Evolutionary conservation across 768 basidiomycete species (phyloP), one percentile per base, ranked within the genome.

Genomic region (Boletus fagicola): DNA sequence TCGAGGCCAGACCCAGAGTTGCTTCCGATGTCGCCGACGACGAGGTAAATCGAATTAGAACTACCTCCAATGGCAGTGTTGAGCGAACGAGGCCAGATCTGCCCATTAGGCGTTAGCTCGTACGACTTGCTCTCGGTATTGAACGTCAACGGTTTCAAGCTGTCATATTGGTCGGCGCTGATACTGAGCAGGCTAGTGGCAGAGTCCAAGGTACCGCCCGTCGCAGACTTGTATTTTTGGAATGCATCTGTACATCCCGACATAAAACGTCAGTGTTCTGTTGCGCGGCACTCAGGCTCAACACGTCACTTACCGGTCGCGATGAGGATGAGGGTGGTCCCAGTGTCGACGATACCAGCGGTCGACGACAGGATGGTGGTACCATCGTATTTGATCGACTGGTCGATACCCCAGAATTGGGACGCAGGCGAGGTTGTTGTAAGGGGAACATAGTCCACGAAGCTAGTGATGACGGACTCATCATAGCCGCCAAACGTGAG

Each of bases 71-170:
- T 58, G 12, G 16, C 54, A 5, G 49, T 53, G 61, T 74, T 75
- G 31, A 74, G 62, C 16, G 67, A 67, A 40, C 67, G 69, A 4
- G 74, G 75, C 69, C 72, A 74, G 53, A 71, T 72, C 49, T 73
- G 74, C 67, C 63, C 72, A 13, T 73, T 65, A 3, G 65, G 54
- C 3, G 38, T 51, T 0, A 71, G 53, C 4, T 18, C 30, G 40
- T 65, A 64, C 0, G 49, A 11, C 0, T 7, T 4, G 1, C 49
- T 49, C 30, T 62, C 65, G 22, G 72, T 63, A 35, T 61, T 46
- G 61, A 74, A 75, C 46, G 49, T 55, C 46, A 74, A 49, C 10
- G 51, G 48, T 53, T 64, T 4, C 20, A 73, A 57, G 15, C 56
- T 65, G 24, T 4, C 48, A 45, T 60, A 71, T 50, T 75, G 65